A percentile compares a stretch with the other conserved stretches of the same genome.
phyloP scores from a whole-genome alignment of 768 basidiomycete species.

The Russula sp. region DNA sequence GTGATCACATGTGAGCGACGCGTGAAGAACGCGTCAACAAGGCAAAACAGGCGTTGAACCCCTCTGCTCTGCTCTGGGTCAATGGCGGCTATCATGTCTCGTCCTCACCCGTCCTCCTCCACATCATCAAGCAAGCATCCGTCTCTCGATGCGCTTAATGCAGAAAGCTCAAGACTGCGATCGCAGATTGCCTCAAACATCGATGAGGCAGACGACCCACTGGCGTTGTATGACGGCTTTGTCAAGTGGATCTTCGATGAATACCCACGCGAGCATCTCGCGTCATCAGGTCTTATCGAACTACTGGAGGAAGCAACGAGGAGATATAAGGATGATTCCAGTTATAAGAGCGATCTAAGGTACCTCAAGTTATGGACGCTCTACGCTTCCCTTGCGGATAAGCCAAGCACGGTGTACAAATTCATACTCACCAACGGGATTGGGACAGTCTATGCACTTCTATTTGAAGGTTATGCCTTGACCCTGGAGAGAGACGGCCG shows the following conservation, averaged over 20 bases:
- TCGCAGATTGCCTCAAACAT: slow-evolving; percentile 32
- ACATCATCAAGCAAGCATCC: background rate
- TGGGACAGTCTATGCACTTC: slow-evolving; percentile 61
- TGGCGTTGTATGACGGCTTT: slow-evolving; percentile 79
- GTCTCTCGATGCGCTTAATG: slow-evolving; percentile 2
- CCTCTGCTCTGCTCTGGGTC: background rate
- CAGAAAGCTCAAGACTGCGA: slow-evolving; percentile 12
- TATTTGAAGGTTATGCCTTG: slow-evolving; percentile 90
- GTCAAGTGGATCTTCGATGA: slow-evolving; percentile 84
- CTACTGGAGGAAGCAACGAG: slow-evolving; percentile 79
- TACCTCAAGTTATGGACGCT: slow-evolving; percentile 90
- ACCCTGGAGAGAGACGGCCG: slow-evolving; percentile 67
- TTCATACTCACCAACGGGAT: slow-evolving; percentile 46
- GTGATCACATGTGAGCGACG: background rate
- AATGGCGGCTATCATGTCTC: slow-evolving; percentile 10
- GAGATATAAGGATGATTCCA: slow-evolving; percentile 73
- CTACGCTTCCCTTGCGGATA: slow-evolving; percentile 76
- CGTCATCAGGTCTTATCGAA: slow-evolving; percentile 65
- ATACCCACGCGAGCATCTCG: slow-evolving; percentile 61
- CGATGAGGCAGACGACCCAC: slow-evolving; percentile 72
- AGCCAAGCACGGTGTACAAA: slow-evolving; percentile 52
- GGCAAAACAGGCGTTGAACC: slow-evolving; percentile 14
- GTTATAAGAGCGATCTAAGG: slow-evolving; percentile 81
- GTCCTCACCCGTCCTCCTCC: slow-evolving; percentile 3
- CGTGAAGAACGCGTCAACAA: slow-evolving; percentile 19